Evolutionary conservation across 1,139 yeast genomes (phyloP), one percentile per base, ranked within the genome.

Genomic region (Saccharomyces uvarum): DNA sequence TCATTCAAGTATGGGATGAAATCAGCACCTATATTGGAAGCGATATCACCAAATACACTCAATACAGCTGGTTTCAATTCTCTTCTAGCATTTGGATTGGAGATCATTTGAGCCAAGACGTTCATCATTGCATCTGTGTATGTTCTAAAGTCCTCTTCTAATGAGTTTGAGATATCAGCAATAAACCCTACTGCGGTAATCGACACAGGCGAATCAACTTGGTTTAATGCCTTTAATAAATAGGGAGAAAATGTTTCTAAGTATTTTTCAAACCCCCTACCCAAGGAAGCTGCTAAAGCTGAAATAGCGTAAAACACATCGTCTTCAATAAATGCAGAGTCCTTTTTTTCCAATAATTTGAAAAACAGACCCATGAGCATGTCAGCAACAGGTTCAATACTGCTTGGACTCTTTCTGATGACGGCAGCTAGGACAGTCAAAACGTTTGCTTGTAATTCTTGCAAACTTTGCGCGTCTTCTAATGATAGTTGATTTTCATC

Each of bases 31-130:
- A 91, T 83, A 9, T 95, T 83, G 1, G 96, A 81, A 2, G 99
- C 98, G 66, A 95, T 80, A 71, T 93, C 99, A 59, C 99, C 99
- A 70, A 93, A 88, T 66, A 96, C 90, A n/a, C 97, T 88, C 62
- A 95, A 76, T 33, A 91, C 88, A 19, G 89, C 80, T 13, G 98
- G 97, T 70, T 88, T 85, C 61, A 91, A 77, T 60, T 89, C 96
- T 59, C 87, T 81, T 67, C 86, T 85, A 31, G 88, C 84, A 54
- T 79, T 80, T 42, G 80, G 77, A 62, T 80, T 80, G 56, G 85
- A 82, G 60, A 93, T 78, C 63, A 84, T 81, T 52, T 80, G 77
- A 54, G 96, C 91, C 67, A 93, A 78, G 49, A 86, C 84, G 54
- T 80, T 80, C 96, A 93, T 90, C 65, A 91, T 81, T 4, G 85